Conservation (phyloP, 768 basidiomycete species). For the Termitomyces heimii region DNA sequence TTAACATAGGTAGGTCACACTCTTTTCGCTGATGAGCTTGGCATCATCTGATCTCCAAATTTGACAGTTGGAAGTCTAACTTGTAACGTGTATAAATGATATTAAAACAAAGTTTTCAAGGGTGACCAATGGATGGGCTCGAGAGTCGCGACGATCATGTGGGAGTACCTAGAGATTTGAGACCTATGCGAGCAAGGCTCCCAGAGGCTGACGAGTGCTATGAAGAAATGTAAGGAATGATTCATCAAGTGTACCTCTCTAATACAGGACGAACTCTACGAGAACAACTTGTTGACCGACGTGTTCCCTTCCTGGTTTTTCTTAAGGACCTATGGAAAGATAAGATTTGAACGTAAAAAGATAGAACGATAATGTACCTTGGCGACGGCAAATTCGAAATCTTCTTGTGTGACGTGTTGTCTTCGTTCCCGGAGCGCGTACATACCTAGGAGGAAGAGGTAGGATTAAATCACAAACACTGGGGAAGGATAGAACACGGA, state of each 20-base stretch:
- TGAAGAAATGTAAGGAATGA: not conserved
- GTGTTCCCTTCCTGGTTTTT: constrained; percentile 96
- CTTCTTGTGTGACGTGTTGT: constrained; percentile 97
- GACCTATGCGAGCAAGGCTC: too few relatives aligned
- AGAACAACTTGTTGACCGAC: constrained; percentile 91
- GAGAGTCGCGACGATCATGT: too few relatives aligned
- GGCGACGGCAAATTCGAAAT: constrained; percentile 97
- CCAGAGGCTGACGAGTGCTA: not conserved
- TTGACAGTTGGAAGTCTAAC: too few relatives aligned
- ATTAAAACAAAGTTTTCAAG: too few relatives aligned
- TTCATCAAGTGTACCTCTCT: not conserved
- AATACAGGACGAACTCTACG: constrained; percentile 33
- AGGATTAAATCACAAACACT: not conserved
- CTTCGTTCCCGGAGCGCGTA: constrained; percentile 92
- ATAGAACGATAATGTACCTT: constrained; percentile 46
- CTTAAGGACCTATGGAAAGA: constrained; percentile 65
- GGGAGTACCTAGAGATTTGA: too few relatives aligned
- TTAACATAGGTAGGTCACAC: too few relatives aligned
- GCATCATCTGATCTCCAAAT: too few relatives aligned
- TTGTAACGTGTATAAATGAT: too few relatives aligned
- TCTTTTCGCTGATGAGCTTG: too few relatives aligned
- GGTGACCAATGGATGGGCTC: too few relatives aligned
- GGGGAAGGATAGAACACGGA: constrained; percentile 23
- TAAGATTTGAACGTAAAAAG: not conserved
- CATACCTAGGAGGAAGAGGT: constrained; percentile 57